Evolutionary conservation across 495 filamentous ascomycete species (phyloP), one percentile per base, ranked within the genome.

Genomic region (Aspergillus olivimuriae): DNA sequence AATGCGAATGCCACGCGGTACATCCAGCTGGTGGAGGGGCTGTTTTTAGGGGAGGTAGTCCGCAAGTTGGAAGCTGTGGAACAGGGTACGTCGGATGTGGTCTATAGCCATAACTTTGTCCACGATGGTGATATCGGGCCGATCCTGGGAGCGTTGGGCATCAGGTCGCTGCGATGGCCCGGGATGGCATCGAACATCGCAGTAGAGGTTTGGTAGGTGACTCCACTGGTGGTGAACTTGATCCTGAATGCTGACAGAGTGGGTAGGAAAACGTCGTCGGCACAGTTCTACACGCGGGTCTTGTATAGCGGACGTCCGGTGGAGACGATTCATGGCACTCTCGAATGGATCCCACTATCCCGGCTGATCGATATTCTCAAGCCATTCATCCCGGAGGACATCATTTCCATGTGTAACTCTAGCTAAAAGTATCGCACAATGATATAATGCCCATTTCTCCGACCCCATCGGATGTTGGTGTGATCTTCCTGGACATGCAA

Each of bases 1-100:
- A 69, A 64, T 33, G 50, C 52, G 7, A 52, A 69, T 38, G 66
- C 55, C 11, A 54, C 41, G 8, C 56, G 54, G 32, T 71, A 71
- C 22, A 69, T 71, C 44, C 62, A 63, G 41, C 48, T 62, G 3
- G 60, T 66, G 4, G 61, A 68, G 40, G 65, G 68, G 8, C 48
- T 69, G 23, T 71, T 71, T 31, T 65, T 71, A 22, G 58, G 56
- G 0, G 68, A 71, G 43, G 57, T 71, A n/a, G 35, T 71, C 18
- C 35, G 51, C n/a, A 55, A 50, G 30, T 45, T 66, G 10, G 50
- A 68, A 32, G 57, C 57, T n/a, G 62, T 68, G 0, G 43, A 37
- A 10, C 15, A 58, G 8, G 55, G 57, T 0, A 45, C 9, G 0
- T 57, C 57, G 3, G 42, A 43, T 0, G 18, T 61, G 8, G 56